Evolutionary conservation across 495 filamentous ascomycete species (phyloP).

Genomic region (Penicillium alfredii): DNA sequence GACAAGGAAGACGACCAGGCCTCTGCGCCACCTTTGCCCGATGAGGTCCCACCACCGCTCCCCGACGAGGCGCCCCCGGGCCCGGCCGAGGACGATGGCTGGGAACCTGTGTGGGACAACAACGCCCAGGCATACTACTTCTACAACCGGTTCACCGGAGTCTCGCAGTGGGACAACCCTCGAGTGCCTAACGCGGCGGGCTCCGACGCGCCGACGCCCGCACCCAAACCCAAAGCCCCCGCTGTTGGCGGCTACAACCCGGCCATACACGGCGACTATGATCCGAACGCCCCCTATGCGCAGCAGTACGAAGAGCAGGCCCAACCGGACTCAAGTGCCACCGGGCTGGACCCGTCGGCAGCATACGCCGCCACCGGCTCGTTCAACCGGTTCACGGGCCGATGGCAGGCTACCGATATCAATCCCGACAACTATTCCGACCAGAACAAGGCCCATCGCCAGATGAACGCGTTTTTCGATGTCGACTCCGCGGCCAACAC

Average conservation of each 20-base stretch:
- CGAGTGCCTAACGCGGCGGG: conserved; percentile 52
- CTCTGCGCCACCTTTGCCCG: conserved; percentile 46
- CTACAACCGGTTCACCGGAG: conserved; percentile 73
- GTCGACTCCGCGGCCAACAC: conserved; percentile 95
- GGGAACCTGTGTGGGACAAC: conserved; percentile 79
- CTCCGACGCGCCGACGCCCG: conserved; percentile 12
- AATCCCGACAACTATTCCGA: conserved; percentile 76
- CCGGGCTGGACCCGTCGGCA: conserved; percentile 26
- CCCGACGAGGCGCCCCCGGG: conserved; percentile 49
- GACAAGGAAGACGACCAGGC: conserved; percentile 16
- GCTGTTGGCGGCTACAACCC: conserved; percentile 79
- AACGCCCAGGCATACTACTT: conserved; percentile 73
- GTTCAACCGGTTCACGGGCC: conserved; percentile 92
- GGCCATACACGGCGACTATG: conserved; percentile 91
- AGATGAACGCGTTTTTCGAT: conserved; percentile 94
- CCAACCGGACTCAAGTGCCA: conserved; percentile 16
- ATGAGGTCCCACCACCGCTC: conserved; percentile 45
- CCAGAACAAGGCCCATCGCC: conserved; percentile 78
- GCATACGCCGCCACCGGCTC: conserved; percentile 61
- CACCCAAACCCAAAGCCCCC: conserved; percentile 18
- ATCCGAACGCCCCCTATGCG: conserved; percentile 89
- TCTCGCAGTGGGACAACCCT: conserved; percentile 86
- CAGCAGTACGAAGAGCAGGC: conserved; percentile 43
- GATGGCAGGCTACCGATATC: conserved; percentile 61
- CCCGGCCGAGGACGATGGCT: conserved; percentile 67